These are phyloP conservation scores for Cladosporium sp. DNA, from an alignment of 2,329 filamentous ascomycete species.

Conservation along the genomic window DNA sequence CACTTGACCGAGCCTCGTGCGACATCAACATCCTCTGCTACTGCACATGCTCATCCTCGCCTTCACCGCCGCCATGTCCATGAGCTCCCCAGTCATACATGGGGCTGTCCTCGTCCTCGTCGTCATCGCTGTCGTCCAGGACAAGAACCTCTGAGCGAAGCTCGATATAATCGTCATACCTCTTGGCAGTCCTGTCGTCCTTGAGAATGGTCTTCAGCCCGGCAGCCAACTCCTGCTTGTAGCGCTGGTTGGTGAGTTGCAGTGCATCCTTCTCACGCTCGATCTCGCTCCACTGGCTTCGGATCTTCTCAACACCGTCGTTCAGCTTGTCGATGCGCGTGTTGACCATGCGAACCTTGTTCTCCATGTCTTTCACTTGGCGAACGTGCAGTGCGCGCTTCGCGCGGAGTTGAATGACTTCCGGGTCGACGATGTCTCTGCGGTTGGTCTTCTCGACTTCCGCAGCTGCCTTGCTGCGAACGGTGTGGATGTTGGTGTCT, in stretches of 20 bases:
- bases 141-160: not conserved
- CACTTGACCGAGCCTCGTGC: not conserved
- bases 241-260: not conserved
- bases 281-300: not conserved
- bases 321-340: constrained; percentile 1
- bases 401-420: not conserved
- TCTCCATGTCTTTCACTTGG: not conserved
- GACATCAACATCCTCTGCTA: not conserved
- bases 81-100: not conserved
- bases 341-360: not conserved
- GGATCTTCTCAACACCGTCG: not conserved
- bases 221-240: not conserved
- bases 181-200: not conserved
- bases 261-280: constrained; percentile 3
- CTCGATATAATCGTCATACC: not conserved
- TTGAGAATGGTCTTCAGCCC: not conserved
- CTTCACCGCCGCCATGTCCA: not conserved
- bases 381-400: not conserved
- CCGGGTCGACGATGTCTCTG: not conserved
- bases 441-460: not conserved
- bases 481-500: not conserved
- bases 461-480: not conserved
- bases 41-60: not conserved
- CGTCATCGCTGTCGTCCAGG: not conserved
- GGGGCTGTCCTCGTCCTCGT: not conserved